Conservation (phyloP, 305 asterid species). For the Rubia balearica region DNA sequence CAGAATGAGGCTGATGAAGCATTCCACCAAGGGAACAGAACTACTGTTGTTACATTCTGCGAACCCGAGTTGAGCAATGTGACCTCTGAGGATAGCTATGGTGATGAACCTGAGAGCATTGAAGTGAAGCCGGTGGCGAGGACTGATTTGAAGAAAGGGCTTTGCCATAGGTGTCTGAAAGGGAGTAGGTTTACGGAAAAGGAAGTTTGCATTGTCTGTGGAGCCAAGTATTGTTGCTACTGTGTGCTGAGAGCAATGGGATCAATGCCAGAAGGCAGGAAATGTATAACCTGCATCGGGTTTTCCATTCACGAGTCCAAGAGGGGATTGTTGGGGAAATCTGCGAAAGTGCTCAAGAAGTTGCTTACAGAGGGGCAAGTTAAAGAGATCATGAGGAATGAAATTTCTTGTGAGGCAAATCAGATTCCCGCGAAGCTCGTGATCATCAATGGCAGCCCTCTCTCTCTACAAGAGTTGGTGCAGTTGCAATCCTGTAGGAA, state of each 20-base stretch:
- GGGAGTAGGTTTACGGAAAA: slow-evolving; percentile 44
- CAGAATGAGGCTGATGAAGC: slow-evolving; percentile 28
- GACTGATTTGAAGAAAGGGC: slow-evolving; percentile 41
- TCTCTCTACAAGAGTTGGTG: slow-evolving; percentile 49
- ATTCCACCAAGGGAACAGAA: slow-evolving; percentile 24
- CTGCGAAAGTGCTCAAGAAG: slow-evolving; percentile 52
- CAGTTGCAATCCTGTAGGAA: slow-evolving; percentile 46
- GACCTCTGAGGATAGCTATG: slow-evolving; percentile 28
- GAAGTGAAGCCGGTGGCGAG: slow-evolving; percentile 35
- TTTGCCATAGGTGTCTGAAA: slow-evolving; percentile 53
- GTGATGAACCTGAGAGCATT: slow-evolving; percentile 19
- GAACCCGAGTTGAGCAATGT: slow-evolving; percentile 32
- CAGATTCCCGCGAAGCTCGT: slow-evolving; percentile 53
- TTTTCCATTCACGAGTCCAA: slow-evolving; percentile 48
- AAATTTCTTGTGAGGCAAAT: slow-evolving; percentile 47
- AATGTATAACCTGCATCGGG: slow-evolving; percentile 60
- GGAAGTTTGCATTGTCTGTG: slow-evolving; percentile 71
- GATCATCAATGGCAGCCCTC: slow-evolving; percentile 44
- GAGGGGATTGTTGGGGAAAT: slow-evolving; percentile 55
- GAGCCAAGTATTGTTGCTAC: slow-evolving; percentile 60
- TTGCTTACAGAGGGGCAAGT: slow-evolving; percentile 34
- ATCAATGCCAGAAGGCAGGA: slow-evolving; percentile 86
- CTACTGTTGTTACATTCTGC: slow-evolving; percentile 36
- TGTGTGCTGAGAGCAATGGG: slow-evolving; percentile 89
- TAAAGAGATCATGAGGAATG: slow-evolving; percentile 48